A percentile compares a stretch with the other conserved stretches of the same genome.
Evolutionary conservation across 129 eudicot genomes (phyloP).

Genomic region (Oenanthe sinensis): DNA sequence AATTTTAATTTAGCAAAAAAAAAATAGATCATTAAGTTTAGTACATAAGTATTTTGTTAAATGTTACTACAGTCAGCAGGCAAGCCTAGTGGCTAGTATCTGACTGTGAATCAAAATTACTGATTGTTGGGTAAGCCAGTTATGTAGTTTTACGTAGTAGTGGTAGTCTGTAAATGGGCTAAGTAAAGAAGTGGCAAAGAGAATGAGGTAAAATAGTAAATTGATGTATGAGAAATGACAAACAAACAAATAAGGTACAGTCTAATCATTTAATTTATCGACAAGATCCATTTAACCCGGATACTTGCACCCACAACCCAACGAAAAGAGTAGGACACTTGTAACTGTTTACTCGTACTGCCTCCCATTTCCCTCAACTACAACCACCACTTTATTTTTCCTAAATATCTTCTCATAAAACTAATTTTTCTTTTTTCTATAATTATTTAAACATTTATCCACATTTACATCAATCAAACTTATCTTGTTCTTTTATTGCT

Average conservation of each 20-base stretch:
- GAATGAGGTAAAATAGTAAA: background rate
- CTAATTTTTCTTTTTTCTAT: background rate
- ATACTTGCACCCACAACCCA: constrained; percentile 17
- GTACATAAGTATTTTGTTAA: no score
- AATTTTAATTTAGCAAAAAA: no score
- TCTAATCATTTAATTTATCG: constrained; percentile 6
- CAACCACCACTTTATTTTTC: background rate
- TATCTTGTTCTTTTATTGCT: no score
- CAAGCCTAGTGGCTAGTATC: no score
- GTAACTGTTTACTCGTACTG: constrained; percentile 1
- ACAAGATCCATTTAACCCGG: constrained; percentile 47
- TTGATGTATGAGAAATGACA: background rate
- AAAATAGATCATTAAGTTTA: no score
- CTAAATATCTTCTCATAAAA: background rate
- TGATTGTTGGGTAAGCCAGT: no score
- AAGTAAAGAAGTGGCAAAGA: background rate
- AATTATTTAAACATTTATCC: background rate
- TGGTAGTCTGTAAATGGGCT: no score
- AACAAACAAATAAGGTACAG: background rate
- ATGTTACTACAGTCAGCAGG: no score
- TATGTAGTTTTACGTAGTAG: no score
- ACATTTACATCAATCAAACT: no score
- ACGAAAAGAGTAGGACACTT: constrained; percentile 29
- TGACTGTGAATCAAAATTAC: no score
- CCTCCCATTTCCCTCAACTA: background rate